Percentiles rank a stretch among this genome's conserved stretches.
Conservation (phyloP, 2,329 filamentous ascomycete species). For the Fusarium globosum region DNA sequence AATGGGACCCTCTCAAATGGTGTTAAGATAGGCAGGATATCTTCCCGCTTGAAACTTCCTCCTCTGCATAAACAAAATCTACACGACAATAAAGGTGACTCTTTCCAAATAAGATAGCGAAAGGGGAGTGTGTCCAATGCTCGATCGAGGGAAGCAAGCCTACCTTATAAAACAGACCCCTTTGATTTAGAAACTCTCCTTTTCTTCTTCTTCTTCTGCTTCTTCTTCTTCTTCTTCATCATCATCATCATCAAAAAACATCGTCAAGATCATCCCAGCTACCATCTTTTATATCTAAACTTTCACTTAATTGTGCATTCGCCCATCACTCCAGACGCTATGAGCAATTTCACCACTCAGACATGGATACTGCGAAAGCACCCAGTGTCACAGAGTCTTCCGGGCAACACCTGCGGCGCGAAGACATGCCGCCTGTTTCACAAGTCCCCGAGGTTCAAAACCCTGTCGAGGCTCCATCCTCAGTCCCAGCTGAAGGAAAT, state of each 20-base stretch:
- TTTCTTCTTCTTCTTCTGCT: not conserved
- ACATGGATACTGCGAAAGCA: not conserved
- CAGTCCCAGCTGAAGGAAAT: not conserved
- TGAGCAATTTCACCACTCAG: not conserved
- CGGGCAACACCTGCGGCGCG: not conserved
- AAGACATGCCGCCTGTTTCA: not conserved
- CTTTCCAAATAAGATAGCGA: not conserved
- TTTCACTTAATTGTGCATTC: not conserved
- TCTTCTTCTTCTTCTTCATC: not conserved
- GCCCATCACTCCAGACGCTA: not conserved
- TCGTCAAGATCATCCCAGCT: not conserved
- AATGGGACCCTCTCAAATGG: no score
- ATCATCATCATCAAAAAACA: not conserved
- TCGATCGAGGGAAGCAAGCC: not conserved
- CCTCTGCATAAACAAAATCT: not conserved
- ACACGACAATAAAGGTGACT: not conserved
- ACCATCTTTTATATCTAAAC: not conserved
- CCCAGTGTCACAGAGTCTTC: not conserved
- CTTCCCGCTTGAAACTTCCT: not conserved
- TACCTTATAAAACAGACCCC: not conserved
- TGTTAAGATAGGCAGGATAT: not conserved
- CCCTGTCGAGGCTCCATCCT: not conserved
- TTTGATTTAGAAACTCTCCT: not conserved
- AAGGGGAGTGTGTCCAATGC: not conserved
- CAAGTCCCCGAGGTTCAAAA: not conserved